Conservation (phyloP, 345 rosid genomes). For the Cochlearia excelsa region DNA sequence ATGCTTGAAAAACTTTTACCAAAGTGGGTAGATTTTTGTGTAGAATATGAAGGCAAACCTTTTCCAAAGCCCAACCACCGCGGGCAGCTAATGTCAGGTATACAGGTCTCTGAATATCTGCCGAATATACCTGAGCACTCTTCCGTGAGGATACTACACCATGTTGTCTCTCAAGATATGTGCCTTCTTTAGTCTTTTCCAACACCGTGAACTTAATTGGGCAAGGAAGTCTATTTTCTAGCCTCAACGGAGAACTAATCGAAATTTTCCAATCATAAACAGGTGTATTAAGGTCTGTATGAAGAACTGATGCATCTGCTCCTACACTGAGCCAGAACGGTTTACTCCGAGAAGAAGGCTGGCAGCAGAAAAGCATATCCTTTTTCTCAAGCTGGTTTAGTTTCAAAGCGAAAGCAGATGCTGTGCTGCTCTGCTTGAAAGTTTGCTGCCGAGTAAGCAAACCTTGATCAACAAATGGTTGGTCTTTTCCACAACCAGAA, state of each 20-base stretch:
- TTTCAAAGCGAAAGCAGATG: conserved; percentile 50
- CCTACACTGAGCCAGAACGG: conserved; percentile 87
- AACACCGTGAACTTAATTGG: conserved; percentile 77
- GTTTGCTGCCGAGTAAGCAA: conserved; percentile 57
- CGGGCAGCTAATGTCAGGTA: conserved; percentile 71
- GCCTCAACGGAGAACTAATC: conserved; percentile 76
- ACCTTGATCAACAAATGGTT: conserved; percentile 64
- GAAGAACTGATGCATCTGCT: conserved; percentile 85
- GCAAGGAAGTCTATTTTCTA: conserved; percentile 95
- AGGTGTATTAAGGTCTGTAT: conserved; percentile 84
- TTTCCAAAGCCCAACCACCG: conserved; percentile 93
- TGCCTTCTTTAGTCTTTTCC: conserved; percentile 80
- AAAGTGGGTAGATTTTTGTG: conserved; percentile 12
- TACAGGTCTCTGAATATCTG: conserved; percentile 67
- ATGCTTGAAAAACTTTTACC: background rate
- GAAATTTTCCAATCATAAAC: conserved; percentile 97
- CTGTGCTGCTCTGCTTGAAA: conserved; percentile 56
- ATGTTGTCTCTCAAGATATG: conserved; percentile 55
- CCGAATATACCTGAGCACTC: conserved; percentile 63
- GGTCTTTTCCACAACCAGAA: conserved; percentile 69
- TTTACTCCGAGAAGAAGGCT: conserved; percentile 52
- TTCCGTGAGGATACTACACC: conserved; percentile 64
- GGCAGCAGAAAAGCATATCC: conserved; percentile 73
- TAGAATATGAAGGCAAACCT: conserved; percentile 47
- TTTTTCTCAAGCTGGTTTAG: conserved; percentile 86